These are phyloP conservation scores for Stagonosporopsis tanaceti DNA, from an alignment of 2,329 filamentous ascomycete genomes.

Conservation along the genomic window DNA sequence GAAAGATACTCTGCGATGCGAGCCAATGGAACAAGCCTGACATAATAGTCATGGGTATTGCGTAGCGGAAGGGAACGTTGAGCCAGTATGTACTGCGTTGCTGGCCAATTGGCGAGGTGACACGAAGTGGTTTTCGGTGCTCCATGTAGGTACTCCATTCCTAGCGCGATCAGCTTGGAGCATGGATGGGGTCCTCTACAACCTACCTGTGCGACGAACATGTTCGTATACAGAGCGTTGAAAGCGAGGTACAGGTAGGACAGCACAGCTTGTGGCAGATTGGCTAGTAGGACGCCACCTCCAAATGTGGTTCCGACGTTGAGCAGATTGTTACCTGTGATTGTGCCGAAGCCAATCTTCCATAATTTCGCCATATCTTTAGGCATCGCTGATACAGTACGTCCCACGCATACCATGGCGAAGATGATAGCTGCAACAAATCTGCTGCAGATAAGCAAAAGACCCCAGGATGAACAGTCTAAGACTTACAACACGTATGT, in stretches of 20 bases:
- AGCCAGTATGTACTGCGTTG: constrained; percentile 56
- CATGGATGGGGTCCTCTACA: neutral
- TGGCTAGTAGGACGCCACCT: constrained; percentile 51
- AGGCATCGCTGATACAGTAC: constrained; percentile 14
- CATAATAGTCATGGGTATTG: constrained; percentile 45
- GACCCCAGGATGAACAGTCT: neutral
- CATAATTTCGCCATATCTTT: constrained; percentile 11
- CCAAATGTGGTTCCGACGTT: constrained; percentile 6
- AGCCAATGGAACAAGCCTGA: constrained; percentile 27
- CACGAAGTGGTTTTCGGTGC: constrained; percentile 47
- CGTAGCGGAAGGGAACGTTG: constrained; percentile 50
- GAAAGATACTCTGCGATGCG: constrained; percentile 50
- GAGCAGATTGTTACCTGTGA: constrained; percentile 24
- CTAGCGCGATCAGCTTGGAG: constrained; percentile 8
- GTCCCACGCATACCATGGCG: constrained; percentile 5
- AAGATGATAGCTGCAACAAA: neutral
- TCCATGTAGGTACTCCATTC: constrained; percentile 57
- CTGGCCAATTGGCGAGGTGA: constrained; percentile 44
- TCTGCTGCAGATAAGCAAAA: neutral
- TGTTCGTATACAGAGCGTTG: constrained; percentile 58
- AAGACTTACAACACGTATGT: neutral
- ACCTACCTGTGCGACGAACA: constrained; percentile 50
- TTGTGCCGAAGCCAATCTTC: constrained; percentile 21
- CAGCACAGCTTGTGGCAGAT: constrained; percentile 57
- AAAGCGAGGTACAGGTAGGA: constrained; percentile 57